Base-by-base conservation (phyloP, 768 basidiomycete genomes). In the Mycena vitilis region DNA sequence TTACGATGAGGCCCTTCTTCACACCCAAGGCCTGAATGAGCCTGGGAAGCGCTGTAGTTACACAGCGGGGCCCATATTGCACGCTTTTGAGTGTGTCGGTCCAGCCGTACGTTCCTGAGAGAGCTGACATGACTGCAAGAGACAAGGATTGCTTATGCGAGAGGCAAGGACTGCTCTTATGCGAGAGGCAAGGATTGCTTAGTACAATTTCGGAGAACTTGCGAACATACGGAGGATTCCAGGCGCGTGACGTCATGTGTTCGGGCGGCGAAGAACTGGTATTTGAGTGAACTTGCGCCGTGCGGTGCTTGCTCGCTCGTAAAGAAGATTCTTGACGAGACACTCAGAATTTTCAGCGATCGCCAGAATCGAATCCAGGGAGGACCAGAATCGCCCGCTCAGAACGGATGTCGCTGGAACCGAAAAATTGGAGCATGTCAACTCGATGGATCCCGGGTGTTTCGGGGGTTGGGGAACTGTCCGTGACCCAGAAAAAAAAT, bases 1-100 rank as follows among this genome's bases (percentile, higher is more conserved):
- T 94, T 53, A 94, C 85, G 61, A 94, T 76, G 36, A 94, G 76
- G 4, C 88, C 93, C 77, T 87, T 92, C 75, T 83, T 88, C 36
- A 82, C 87, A 25, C 84, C 85, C 42, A 94, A 73, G 11, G 75
- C 77, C 25, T 83, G 71, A 65, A 93, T 80, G 16, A 94, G 78
- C 73, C 86, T 86, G 9, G 91, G 91, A 45, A 94, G 83, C 13
- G 90, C 89, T 0, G 86, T 89, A 57, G 76, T 81, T 44, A 88
- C 76, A 42, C 84, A 89, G 36, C 91, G 91, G 51, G 92, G 91
- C 4, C 93, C 93, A 75, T 92, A 94, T 74, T 88, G 85, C 20
- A 94, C 80, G 22, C 85, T 86, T 66, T 89, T 89, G 66, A 94
- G 81, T 1, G 89, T 88, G 71, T 91, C 87, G 0, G 87, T 88